phyloP scores from a whole-genome alignment of 345 rosid genomes.

The Populus simonii region DNA sequence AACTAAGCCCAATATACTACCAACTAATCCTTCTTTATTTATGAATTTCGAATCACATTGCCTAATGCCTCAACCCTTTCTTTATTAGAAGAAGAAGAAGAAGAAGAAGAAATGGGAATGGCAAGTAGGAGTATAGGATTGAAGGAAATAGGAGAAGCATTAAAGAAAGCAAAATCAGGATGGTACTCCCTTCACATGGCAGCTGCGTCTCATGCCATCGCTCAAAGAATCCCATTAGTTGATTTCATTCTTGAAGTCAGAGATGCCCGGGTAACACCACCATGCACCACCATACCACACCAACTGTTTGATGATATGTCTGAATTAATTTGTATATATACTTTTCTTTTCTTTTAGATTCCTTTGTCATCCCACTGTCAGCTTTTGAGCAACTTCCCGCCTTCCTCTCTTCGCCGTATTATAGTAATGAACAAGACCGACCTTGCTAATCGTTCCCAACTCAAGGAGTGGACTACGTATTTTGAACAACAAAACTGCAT shows the following conservation, averaged over 20 bases:
- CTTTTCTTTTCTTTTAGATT: constrained; percentile 32
- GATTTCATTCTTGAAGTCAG: constrained; percentile 66
- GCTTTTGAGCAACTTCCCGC: constrained; percentile 30
- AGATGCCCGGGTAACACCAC: constrained; percentile 59
- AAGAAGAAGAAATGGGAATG: constrained; percentile 6
- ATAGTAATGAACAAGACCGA: constrained; percentile 76
- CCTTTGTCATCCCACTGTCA: constrained; percentile 64
- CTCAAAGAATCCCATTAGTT: constrained; percentile 54
- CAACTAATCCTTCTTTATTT: no score
- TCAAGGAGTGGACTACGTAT: constrained; percentile 59
- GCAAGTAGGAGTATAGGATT: constrained; percentile 1
- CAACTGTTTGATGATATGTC: constrained; percentile 46
- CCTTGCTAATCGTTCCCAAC: constrained; percentile 51
- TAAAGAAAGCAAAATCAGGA: constrained; percentile 39
- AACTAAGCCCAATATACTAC: no score
- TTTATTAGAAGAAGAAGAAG: not conserved
- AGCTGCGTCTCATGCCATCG: constrained; percentile 59
- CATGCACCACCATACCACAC: not conserved
- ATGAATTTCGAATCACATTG: no score
- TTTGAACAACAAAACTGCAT: constrained; percentile 41
- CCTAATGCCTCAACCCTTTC: no score
- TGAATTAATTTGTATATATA: not conserved
- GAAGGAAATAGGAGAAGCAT: constrained; percentile 45
- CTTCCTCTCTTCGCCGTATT: constrained; percentile 35
- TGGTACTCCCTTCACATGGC: constrained; percentile 82